Percentiles rank a stretch among this genome's conserved stretches.
These are phyloP conservation scores for Trichophyton verrucosum DNA, from an alignment of 2,329 filamentous ascomycete genomes.

Conservation along the genomic window DNA sequence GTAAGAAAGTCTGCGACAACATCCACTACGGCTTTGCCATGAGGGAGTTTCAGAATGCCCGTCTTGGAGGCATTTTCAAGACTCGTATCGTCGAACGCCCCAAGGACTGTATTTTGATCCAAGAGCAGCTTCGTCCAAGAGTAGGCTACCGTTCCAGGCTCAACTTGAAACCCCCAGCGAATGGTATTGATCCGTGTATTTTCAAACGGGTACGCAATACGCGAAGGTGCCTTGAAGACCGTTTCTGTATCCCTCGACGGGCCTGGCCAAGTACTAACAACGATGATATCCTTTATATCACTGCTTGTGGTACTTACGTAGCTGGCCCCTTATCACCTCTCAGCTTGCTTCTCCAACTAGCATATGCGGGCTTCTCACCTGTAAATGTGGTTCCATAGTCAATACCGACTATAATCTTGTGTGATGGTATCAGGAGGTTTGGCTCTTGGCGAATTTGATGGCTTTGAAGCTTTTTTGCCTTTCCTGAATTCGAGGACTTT, in stretches of 20 bases:
- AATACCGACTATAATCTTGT: too few species aligned
- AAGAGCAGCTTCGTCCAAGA: slow-evolving; percentile 23
- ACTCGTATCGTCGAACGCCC: slow-evolving; percentile 15
- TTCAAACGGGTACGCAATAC: slow-evolving; percentile 19
- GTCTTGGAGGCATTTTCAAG: background rate
- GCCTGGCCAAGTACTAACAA: slow-evolving; percentile 19
- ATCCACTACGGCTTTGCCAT: background rate
- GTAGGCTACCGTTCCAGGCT: slow-evolving; percentile 16
- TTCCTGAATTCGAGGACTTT: too few species aligned
- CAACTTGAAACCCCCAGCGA: slow-evolving; percentile 20
- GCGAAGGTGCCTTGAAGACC: slow-evolving; percentile 18
- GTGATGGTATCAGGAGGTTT: too few species aligned
- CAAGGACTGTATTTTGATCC: slow-evolving; percentile 12
- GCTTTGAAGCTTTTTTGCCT: too few species aligned
- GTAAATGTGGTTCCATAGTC: too few species aligned
- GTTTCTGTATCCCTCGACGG: slow-evolving; percentile 4
- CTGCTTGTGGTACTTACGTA: slow-evolving; percentile 13
- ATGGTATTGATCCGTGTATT: too few species aligned
- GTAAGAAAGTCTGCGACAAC: background rate
- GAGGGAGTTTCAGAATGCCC: background rate
- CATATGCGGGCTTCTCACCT: too few species aligned
- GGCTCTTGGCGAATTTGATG: too few species aligned
- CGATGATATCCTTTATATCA: slow-evolving; percentile 13
- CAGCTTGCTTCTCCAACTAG: too few species aligned
- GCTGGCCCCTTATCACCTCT: too few species aligned